These are phyloP conservation scores for Paramecium primaurelia DNA, from an alignment of 73 alveolate genomes.

Conservation along the genomic window DNA sequence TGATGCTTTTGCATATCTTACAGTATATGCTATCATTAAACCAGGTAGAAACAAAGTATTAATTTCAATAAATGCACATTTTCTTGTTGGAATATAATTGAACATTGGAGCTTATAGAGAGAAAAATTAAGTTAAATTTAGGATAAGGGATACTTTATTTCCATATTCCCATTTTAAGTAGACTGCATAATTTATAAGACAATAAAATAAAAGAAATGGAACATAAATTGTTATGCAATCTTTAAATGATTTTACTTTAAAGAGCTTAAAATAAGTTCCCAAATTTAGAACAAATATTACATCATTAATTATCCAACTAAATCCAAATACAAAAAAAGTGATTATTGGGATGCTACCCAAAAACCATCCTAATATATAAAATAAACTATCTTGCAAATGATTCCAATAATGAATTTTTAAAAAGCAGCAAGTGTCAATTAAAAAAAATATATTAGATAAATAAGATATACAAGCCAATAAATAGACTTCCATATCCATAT, in stretches of 20 bases:
- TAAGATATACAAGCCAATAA: not conserved
- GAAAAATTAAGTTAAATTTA: not conserved
- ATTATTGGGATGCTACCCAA: constrained; percentile 5
- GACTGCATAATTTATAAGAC: not conserved
- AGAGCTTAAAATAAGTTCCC: constrained; percentile 27
- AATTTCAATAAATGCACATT: constrained; percentile 23
- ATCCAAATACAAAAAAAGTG: not conserved
- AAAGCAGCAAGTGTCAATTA: not conserved
- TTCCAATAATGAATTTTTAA: not conserved
- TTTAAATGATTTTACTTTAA: constrained; percentile 29
- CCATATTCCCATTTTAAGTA: not conserved
- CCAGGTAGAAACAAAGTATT: constrained; percentile 42
- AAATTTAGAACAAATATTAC: not conserved
- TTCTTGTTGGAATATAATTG: not conserved
- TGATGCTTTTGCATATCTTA: constrained; percentile 8
- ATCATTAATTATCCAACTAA: constrained; percentile 15
- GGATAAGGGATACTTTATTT: not conserved
- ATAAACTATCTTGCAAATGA: not conserved
- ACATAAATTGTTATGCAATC: constrained; percentile 23
- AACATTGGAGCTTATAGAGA: constrained; percentile 11
- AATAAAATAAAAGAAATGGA: not conserved
- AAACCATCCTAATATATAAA: not conserved
- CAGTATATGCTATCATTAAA: constrained; percentile 35
- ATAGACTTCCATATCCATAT: not conserved
- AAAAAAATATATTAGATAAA: not conserved